These are phyloP conservation scores for Leonotis leonurus DNA, from an alignment of 257 asterid genomes.

Conservation along the genomic window DNA sequence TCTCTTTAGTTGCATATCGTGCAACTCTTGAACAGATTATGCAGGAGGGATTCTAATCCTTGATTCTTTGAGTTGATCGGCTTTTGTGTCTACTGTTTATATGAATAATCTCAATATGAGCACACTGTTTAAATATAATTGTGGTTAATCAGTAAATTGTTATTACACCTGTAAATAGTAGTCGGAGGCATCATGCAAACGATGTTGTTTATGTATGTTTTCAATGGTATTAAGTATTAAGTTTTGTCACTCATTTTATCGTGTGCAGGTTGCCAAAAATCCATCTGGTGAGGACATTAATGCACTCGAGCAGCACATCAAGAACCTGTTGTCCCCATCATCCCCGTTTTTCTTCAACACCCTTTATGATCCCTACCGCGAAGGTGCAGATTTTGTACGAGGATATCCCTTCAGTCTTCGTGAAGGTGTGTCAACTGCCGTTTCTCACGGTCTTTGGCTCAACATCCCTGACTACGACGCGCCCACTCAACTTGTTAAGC, in stretches of 20 bases:
- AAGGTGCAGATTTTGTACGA: slow-evolving; percentile 35
- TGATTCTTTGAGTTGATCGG: background rate
- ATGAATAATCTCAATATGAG: background rate
- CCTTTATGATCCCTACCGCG: slow-evolving; percentile 40
- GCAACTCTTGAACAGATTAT: too few species aligned
- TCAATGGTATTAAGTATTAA: background rate
- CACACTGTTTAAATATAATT: background rate
- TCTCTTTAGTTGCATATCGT: background rate
- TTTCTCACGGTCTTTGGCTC: slow-evolving; percentile 46
- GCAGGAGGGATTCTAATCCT: background rate
- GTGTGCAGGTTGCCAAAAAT: slow-evolving; percentile 36
- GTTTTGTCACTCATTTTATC: background rate
- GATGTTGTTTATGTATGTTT: background rate
- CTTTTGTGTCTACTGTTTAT: background rate
- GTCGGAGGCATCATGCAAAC: background rate
- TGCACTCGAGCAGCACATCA: slow-evolving; percentile 42
- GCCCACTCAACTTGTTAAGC: slow-evolving; percentile 45
- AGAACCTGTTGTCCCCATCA: slow-evolving; percentile 33
- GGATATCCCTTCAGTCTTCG: slow-evolving; percentile 46
- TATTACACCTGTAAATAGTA: background rate
- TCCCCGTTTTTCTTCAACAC: slow-evolving; percentile 45
- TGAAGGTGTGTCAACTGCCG: slow-evolving; percentile 39
- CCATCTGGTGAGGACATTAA: slow-evolving; percentile 37
- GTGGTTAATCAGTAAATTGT: background rate
- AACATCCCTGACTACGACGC: slow-evolving; percentile 46